phyloP scores from a whole-genome alignment of 257 asterid genomes.

The Verbascum thapsus region DNA sequence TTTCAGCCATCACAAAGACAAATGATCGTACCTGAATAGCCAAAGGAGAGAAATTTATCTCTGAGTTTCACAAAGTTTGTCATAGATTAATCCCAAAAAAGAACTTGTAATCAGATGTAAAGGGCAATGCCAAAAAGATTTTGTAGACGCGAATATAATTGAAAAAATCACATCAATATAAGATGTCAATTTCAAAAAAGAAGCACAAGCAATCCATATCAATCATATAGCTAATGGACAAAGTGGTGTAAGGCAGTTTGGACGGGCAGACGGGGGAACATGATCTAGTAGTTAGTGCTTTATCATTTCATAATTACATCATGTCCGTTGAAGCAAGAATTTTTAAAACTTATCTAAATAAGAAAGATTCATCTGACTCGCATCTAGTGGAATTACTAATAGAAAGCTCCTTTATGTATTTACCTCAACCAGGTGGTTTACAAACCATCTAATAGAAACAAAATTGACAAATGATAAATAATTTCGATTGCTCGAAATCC shows the following conservation, averaged over 20 bases:
- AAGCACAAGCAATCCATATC: constrained; percentile 12
- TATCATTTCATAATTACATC: not conserved
- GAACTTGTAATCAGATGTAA: not conserved
- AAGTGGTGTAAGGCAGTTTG: not conserved
- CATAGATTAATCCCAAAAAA: no score
- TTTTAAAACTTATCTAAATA: not conserved
- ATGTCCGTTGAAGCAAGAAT: not conserved
- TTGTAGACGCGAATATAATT: not conserved
- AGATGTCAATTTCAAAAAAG: constrained; percentile 1
- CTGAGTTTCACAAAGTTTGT: constrained; percentile 17
- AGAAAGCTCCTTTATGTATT: no score
- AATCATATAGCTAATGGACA: constrained; percentile 7
- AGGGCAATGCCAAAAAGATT: not conserved
- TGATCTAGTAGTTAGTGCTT: not conserved
- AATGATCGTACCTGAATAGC: constrained; percentile 72
- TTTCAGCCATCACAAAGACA: constrained; percentile 96
- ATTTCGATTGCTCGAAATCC: no score
- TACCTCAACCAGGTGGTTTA: no score
- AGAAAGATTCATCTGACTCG: not conserved
- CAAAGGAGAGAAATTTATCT: not conserved
- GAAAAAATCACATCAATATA: not conserved
- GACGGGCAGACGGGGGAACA: no score
- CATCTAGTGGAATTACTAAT: no score
- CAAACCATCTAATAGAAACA: no score
- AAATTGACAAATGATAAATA: no score